Conservation (phyloP, 2,329 filamentous ascomycete genomes). For the Magnaporthiopsis poae region DNA sequence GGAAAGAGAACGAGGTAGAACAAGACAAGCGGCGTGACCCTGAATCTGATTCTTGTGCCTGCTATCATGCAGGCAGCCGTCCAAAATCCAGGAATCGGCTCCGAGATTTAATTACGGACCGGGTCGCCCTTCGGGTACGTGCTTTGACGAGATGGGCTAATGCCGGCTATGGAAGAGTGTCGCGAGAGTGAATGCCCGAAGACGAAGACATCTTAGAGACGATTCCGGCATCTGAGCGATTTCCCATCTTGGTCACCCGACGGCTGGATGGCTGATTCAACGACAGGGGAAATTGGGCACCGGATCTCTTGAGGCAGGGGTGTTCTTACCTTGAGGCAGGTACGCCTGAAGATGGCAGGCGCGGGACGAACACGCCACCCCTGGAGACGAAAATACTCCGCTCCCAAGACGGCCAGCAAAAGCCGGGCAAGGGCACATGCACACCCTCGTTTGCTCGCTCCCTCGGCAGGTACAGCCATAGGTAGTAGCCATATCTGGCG, state of each 20-base stretch:
- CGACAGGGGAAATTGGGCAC: no score
- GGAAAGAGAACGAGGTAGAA: no score
- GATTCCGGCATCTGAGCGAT: no score
- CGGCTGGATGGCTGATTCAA: not conserved
- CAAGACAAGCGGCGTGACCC: no score
- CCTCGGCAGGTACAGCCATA: no score
- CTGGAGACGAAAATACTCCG: not conserved
- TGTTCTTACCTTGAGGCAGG: no score
- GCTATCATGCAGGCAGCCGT: not conserved
- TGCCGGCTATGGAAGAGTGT: not conserved
- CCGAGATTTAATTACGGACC: not conserved
- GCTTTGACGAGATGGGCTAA: not conserved
- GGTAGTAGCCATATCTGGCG: not conserved
- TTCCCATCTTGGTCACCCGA: no score
- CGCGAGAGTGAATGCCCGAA: not conserved
- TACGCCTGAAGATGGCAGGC: not conserved
- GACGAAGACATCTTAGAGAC: not conserved
- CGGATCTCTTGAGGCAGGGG: no score
- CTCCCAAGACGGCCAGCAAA: not conserved
- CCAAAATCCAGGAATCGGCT: not conserved
- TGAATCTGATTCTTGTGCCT: no score
- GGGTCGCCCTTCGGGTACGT: not conserved
- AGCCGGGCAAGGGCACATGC: not conserved
- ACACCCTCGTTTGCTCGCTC: no score
- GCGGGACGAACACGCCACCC: not conserved